Base-by-base conservation (phyloP, 2,329 filamentous ascomycete genomes). In the Chrysosporium keratinophilum region DNA sequence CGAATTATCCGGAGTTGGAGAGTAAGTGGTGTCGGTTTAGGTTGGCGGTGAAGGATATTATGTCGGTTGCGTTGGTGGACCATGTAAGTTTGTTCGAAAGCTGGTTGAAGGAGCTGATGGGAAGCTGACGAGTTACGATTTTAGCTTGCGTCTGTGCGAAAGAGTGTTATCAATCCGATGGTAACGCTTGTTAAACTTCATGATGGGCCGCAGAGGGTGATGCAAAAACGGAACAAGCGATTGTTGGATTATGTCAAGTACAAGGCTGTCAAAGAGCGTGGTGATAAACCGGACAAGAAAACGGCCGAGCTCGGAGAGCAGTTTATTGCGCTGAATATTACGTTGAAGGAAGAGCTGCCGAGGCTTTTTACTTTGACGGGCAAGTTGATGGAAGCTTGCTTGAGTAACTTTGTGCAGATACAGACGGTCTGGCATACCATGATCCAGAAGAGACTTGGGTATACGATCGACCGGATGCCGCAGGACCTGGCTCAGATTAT, bases 11-110 rank as follows among this genome's bases (percentile, higher is more conserved):
- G 0, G 90, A 97, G 67, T 75, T 94, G 40, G 90, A 96, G 70
- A 90, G 86, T 74, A 95, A 94, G 67, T 97, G 91, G 88, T 86
- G 89, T 48, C 87, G 85, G 57, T 93, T 95, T 70, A 91, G 89
- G 60, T 82, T 89, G 64, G 86, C 85, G 34, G 87, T 95, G 71
- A 81, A 87, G 59, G 90, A 96, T 63, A 82, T 97, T 59, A 84
- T 90, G 63, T 85, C 84, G 56, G 81, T 89, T 59, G 86, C 87
- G 3, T 76, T 97, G 19, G 85, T 89, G 56, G 86, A 91, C 61
- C 90, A 96, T 75, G 84, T 90, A 62, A 67, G 69, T 66, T 28
- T 31, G 40, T 33, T 9, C 42, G n/a, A 31, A 1, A n/a, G 40
- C 12, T 10, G 19, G 40, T 28, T 52, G 12, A 15, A 17, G 6